Percentiles rank a stretch among this genome's conserved stretches.
Conservation (phyloP, 2,329 filamentous ascomycete species). For the Diaporthe helianthi region DNA sequence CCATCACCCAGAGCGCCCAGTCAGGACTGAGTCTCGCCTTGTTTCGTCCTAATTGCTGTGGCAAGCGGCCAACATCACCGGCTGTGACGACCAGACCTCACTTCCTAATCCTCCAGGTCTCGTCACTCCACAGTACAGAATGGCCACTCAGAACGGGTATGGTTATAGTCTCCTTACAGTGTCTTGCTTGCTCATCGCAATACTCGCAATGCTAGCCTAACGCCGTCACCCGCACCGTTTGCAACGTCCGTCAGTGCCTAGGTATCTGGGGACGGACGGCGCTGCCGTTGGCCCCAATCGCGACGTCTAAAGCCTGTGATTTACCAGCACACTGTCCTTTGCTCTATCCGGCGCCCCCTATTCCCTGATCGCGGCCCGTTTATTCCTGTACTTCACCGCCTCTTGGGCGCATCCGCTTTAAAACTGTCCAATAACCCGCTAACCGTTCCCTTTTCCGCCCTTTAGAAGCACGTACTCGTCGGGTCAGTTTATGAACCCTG, state of each 20-base stretch:
- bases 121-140: conserved; percentile 37
- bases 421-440: conserved; percentile 25
- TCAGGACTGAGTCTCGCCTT: conserved; percentile 25
- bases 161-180: conserved; percentile 32
- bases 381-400: conserved; percentile 1
- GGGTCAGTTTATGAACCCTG: conserved; percentile 92
- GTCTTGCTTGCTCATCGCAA: conserved; percentile 18
- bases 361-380: conserved; percentile 10
- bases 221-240: conserved; percentile 3
- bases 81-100: conserved; percentile 8
- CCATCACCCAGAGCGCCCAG: conserved; percentile 4
- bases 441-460: conserved; percentile 4
- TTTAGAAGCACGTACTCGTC: conserved; percentile 60
- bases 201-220: background rate
- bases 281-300: conserved; percentile 17
- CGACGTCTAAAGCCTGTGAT: background rate
- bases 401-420: conserved; percentile 7
- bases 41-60: conserved; percentile 27
- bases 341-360: conserved; percentile 12
- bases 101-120: conserved; percentile 12
- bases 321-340: conserved; percentile 7
- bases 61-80: conserved; percentile 24
- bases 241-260: background rate
- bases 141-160: conserved; percentile 47
- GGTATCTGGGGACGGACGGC: background rate